Evolutionary conservation across 805 yeast genomes (phyloP).

Genomic region (Saturnispora bothae): DNA sequence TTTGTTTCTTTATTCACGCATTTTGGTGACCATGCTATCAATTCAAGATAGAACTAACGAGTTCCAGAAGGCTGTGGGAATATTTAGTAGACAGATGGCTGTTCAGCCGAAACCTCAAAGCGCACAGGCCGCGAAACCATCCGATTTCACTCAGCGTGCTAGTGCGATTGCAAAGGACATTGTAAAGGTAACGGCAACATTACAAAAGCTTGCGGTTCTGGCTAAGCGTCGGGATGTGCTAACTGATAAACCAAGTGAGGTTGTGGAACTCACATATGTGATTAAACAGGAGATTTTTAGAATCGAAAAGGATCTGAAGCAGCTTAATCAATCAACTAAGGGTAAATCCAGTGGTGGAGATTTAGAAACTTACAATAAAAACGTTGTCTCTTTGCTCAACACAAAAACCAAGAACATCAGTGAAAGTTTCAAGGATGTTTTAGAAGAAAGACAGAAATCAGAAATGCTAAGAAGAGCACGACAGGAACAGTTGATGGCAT

Average conservation of each 20-base stretch:
- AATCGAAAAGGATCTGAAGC: slow-evolving; percentile 61
- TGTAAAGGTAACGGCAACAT: slow-evolving; percentile 69
- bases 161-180: slow-evolving; percentile 81
- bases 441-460: slow-evolving; percentile 75
- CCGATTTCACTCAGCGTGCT: slow-evolving; percentile 60
- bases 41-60: slow-evolving; percentile 83
- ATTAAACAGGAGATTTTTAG: slow-evolving; percentile 79
- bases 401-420: slow-evolving; percentile 87
- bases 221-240: slow-evolving; percentile 87
- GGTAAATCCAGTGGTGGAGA: slow-evolving; percentile 29
- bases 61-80: slow-evolving; percentile 82
- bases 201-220: slow-evolving; percentile 65
- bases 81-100: slow-evolving; percentile 43
- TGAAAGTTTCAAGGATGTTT: slow-evolving; percentile 82
- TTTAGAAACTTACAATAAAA: slow-evolving; percentile 63
- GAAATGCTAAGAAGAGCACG: slow-evolving; percentile 73
- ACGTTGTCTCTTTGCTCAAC: slow-evolving; percentile 77
- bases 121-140: slow-evolving; percentile 12
- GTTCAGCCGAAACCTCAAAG: background rate
- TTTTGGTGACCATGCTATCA: no score
- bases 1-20: no score
- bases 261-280: slow-evolving; percentile 81
- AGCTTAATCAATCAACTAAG: slow-evolving; percentile 32
- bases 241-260: slow-evolving; percentile 90
- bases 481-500: slow-evolving; percentile 71